These are phyloP conservation scores for Magnusiomyces paraingens DNA, from an alignment of 1,139 yeast genomes.

Conservation along the genomic window DNA sequence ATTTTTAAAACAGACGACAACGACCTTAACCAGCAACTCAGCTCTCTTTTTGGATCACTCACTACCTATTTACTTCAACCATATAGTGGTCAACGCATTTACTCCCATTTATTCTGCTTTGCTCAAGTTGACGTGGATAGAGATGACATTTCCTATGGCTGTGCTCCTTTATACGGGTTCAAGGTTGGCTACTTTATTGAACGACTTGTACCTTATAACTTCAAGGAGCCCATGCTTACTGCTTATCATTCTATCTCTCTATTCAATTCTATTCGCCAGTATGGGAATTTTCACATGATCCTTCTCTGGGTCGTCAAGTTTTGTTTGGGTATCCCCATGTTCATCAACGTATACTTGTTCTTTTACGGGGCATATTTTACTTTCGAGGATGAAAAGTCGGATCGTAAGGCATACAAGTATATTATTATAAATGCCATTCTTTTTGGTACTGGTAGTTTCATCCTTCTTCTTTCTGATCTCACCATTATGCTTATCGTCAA, in stretches of 20 bases:
- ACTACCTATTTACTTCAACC: no score
- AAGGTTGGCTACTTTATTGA: no score
- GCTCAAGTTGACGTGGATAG: neutral
- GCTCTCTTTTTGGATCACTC: no score
- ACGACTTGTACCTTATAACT: neutral
- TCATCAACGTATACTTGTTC: neutral
- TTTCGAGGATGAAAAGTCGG: neutral
- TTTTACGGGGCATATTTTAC: neutral
- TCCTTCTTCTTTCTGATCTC: neutral
- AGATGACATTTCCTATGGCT: no score
- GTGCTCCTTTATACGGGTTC: no score
- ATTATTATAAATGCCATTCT: neutral
- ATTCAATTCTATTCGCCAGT: neutral
- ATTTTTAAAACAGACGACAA: no score
- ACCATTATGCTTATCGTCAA: neutral
- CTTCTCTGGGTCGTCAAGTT: neutral
- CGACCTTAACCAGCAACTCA: no score
- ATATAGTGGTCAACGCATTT: no score
- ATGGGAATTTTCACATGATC: neutral
- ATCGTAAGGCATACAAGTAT: neutral
- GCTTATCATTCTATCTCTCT: neutral
- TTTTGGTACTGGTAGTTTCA: neutral
- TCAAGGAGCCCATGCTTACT: neutral
- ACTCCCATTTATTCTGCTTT: neutral
- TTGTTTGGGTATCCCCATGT: neutral